These are phyloP conservation scores for Aureobasidium pullulans DNA, from an alignment of 2,329 filamentous ascomycete genomes.

Conservation along the genomic window DNA sequence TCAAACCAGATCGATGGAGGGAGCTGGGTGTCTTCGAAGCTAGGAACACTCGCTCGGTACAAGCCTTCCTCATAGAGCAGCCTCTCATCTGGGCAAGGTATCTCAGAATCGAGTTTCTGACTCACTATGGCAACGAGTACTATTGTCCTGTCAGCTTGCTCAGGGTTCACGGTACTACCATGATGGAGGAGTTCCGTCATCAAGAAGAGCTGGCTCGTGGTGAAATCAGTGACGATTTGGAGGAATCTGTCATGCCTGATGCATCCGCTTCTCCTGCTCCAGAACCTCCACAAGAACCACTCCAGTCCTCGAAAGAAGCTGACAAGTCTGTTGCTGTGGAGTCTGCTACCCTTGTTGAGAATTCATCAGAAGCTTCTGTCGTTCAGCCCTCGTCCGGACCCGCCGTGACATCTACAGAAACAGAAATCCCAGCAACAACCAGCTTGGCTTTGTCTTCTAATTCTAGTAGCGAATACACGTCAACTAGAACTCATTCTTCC, in stretches of 20 bases:
- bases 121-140: slow-evolving; percentile 92
- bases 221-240: slow-evolving; percentile 56
- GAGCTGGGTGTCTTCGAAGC: slow-evolving; percentile 84
- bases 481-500: not conserved
- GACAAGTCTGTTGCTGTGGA: slow-evolving; percentile 13
- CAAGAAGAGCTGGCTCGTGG: slow-evolving; percentile 61
- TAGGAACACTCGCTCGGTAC: slow-evolving; percentile 84
- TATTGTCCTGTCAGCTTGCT: slow-evolving; percentile 90
- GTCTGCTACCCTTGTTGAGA: not conserved
- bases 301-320: slow-evolving; percentile 10
- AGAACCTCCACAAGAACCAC: slow-evolving; percentile 5
- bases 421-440: not conserved
- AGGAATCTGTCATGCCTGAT: slow-evolving; percentile 32
- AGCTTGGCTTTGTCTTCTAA: not conserved
- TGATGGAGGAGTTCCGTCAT: slow-evolving; percentile 90
- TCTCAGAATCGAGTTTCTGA: slow-evolving; percentile 81
- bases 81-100: slow-evolving; percentile 95
- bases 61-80: slow-evolving; percentile 89
- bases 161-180: slow-evolving; percentile 84
- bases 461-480: not conserved
- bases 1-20: slow-evolving; percentile 87
- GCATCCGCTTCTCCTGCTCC: slow-evolving; percentile 5
- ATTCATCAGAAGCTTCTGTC: not conserved
- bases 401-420: not conserved
- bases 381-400: not conserved